Base-by-base conservation (phyloP, 345 rosid genomes). In the Arabidopsis suecica region DNA sequence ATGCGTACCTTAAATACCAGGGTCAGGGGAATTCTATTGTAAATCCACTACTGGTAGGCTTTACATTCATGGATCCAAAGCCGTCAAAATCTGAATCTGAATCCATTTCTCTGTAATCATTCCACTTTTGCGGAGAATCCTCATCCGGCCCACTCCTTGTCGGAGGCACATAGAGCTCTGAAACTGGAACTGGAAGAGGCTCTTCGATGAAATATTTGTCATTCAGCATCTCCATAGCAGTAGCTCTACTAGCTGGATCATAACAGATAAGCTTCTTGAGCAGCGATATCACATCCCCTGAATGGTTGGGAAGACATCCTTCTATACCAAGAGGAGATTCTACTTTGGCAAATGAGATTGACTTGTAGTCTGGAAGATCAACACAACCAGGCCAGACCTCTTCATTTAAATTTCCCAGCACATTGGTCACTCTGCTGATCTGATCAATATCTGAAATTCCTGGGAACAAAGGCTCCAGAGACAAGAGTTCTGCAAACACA, bases 361-460 rank as follows among this genome's bases (percentile, higher is more conserved):
- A 87, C 75, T 71, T 85, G 78, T 87, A 92, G 72, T 89, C 97
- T 2, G 99, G 93, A 76, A 95, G 98, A 37, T 88, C 68, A 12
- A 74, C 64, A 81, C 98, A 93, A 32, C 84, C 90, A 3, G 85
- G 81, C 97, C 96, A 92, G 55, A 86, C 88, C 69, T 87, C 88
- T 77, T 90, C 97, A 1, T 84, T 86, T 65, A 95, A 76, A 72
- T 89, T 95, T 41, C 99, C 98, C 62, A 95, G 61, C 47, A 86
- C 87, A 28, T 47, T 82, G 72, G 91, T 83, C 37, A 95, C 83
- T 75, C 86, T 85, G 63, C 91, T 75, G 28, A 95, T 84, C 79
- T 95, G 99, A 74, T 93, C 98, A 20, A 95, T 93, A 79, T 95
- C 97, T 23, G 98, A 95, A 30, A 72, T 66, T 74, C 98, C 96